Conservation (phyloP, 108 stramenopile species). For the Skeletonema costatum region DNA sequence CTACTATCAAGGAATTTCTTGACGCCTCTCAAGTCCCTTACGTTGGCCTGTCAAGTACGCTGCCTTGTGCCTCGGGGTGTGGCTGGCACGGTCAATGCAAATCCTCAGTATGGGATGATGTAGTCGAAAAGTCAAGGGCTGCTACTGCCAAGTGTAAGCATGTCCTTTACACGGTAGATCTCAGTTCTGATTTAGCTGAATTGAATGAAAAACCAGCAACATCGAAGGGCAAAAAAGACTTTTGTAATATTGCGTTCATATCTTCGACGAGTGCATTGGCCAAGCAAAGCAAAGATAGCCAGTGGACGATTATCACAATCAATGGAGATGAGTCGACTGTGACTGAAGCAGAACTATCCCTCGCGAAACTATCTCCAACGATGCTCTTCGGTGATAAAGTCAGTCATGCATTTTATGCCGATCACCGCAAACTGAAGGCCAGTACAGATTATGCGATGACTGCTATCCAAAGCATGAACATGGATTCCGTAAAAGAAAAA, state of each 20-base stretch:
- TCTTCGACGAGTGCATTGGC: constrained; percentile 45
- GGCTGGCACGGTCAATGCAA: constrained; percentile 40
- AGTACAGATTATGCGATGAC: constrained; percentile 44
- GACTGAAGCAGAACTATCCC: constrained; percentile 56
- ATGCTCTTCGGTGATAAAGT: constrained; percentile 53
- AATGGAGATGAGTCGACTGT: constrained; percentile 39
- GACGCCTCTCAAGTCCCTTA: constrained; percentile 18
- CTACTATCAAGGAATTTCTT: constrained; percentile 16
- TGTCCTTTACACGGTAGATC: constrained; percentile 67
- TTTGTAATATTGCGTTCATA: constrained; percentile 79
- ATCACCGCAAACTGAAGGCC: constrained; percentile 37
- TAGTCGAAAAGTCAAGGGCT: constrained; percentile 40
- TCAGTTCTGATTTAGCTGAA: constrained; percentile 41
- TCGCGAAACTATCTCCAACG: constrained; percentile 65
- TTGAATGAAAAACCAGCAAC: constrained; percentile 46
- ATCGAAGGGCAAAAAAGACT: constrained; percentile 43
- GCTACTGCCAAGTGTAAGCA: constrained; percentile 52
- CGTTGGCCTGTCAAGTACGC: constrained; percentile 17
- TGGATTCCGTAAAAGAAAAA: constrained; percentile 17
- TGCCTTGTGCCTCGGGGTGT: constrained; percentile 66
- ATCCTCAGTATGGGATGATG: constrained; percentile 47
- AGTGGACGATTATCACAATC: constrained; percentile 62
- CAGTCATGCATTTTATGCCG: constrained; percentile 57
- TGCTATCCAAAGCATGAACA: constrained; percentile 32
- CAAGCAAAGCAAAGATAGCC: constrained; percentile 38